Evolutionary conservation across 2,329 filamentous ascomycete genomes (phyloP).

Genomic region (Diplodia intermedia): DNA sequence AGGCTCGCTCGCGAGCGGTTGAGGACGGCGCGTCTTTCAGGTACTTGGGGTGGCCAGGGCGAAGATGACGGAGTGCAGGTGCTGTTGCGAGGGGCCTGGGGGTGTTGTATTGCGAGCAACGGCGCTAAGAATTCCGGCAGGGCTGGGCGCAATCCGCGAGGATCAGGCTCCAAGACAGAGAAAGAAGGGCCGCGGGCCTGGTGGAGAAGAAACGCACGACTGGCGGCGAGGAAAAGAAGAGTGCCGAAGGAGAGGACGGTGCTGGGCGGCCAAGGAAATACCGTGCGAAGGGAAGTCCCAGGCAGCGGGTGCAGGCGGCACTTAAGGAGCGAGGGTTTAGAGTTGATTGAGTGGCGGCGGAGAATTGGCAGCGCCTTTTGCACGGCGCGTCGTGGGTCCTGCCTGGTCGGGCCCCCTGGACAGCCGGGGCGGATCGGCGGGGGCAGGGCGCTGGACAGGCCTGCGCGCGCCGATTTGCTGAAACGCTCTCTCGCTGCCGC

Average conservation of each 20-base stretch:
- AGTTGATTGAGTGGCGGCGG: slow-evolving; percentile 29
- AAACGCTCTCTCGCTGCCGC: slow-evolving; percentile 12
- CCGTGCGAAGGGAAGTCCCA: slow-evolving; percentile 4
- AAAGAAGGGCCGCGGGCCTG: slow-evolving; percentile 24
- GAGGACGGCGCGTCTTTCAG: slow-evolving; percentile 8
- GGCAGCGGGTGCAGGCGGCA: background rate
- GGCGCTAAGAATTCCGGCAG: slow-evolving; percentile 11
- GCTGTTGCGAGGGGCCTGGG: too few species aligned
- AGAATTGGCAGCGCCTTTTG: slow-evolving; percentile 12
- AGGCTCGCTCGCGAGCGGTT: slow-evolving; percentile 28
- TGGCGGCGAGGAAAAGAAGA: slow-evolving; percentile 19
- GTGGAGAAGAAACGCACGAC: slow-evolving; percentile 17
- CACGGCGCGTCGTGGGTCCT: slow-evolving; percentile 16
- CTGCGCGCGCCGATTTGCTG: slow-evolving; percentile 26
- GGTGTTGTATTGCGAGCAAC: background rate
- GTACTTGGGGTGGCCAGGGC: background rate
- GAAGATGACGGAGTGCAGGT: background rate
- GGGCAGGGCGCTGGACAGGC: background rate
- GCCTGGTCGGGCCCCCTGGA: slow-evolving; percentile 15
- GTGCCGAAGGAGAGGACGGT: background rate
- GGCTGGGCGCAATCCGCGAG: slow-evolving; percentile 13
- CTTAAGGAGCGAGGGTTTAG: slow-evolving; percentile 28
- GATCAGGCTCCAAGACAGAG: slow-evolving; percentile 7
- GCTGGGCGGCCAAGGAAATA: slow-evolving; percentile 16
- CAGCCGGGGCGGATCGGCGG: slow-evolving; percentile 23